phyloP scores from a whole-genome alignment of 208 protist species.

The Phytomonas sp. region DNA sequence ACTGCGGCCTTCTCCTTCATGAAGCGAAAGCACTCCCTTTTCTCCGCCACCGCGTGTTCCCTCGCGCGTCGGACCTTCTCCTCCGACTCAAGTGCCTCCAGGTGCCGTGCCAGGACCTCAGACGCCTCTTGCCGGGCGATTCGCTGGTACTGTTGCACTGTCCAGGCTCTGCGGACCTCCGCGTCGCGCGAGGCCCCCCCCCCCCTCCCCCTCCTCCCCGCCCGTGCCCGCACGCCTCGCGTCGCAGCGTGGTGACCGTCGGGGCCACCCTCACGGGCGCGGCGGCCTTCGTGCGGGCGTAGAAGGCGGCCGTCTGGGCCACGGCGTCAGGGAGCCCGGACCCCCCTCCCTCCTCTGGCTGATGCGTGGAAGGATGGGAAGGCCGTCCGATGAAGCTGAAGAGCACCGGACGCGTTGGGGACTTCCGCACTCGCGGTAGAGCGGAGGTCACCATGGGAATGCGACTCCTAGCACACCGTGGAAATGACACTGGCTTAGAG shows the following conservation, averaged over 20 bases:
- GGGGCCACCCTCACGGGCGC: slow-evolving; percentile 16
- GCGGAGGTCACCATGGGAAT: neutral
- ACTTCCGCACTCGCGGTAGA: neutral
- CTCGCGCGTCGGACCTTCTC: slow-evolving; percentile 17
- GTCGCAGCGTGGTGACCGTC: slow-evolving; percentile 16
- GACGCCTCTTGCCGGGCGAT: slow-evolving; percentile 21
- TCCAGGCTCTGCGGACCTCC: neutral
- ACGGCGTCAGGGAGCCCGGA: neutral
- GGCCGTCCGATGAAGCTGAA: neutral
- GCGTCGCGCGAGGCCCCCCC: slow-evolving; percentile 10
- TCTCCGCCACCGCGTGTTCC: slow-evolving; percentile 13
- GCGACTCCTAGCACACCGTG: neutral
- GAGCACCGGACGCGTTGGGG: neutral
- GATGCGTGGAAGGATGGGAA: neutral
- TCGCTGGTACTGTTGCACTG: neutral
- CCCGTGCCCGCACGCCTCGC: neutral
- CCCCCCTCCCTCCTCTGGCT: neutral
- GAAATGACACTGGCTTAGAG: neutral
- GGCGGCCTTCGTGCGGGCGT: neutral
- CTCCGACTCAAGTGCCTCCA: slow-evolving; percentile 32
- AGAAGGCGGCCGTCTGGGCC: neutral
- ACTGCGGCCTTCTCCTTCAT: slow-evolving; percentile 16
- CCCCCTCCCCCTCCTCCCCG: no score
- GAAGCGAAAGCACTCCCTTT: slow-evolving; percentile 13
- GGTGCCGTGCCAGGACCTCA: slow-evolving; percentile 24